Evolutionary conservation across 2,329 filamentous ascomycete genomes (phyloP).

Genomic region (Trichoderma atrobrunneum): DNA sequence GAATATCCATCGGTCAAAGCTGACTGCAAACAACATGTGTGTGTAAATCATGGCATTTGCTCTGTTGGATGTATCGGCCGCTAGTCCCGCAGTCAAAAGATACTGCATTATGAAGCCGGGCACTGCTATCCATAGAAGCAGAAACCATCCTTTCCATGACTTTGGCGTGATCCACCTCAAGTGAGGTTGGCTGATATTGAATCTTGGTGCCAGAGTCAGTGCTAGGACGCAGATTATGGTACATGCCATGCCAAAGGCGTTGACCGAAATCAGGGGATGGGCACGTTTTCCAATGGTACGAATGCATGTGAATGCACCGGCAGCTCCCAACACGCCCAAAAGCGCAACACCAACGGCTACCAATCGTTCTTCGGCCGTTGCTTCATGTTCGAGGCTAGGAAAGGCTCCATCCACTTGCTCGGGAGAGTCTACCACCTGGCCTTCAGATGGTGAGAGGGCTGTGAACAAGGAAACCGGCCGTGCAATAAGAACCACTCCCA

Average conservation of each 20-base stretch:
- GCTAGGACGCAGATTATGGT: constrained; percentile 63
- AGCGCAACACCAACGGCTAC: constrained; percentile 69
- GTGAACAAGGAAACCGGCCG: constrained; percentile 60
- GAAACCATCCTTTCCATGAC: constrained; percentile 56
- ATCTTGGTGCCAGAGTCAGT: constrained; percentile 51
- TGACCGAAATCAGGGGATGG: constrained; percentile 80
- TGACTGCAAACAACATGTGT: constrained; percentile 55
- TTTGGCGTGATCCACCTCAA: constrained; percentile 44
- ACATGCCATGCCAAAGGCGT: constrained; percentile 74
- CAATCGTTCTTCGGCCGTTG: constrained; percentile 63
- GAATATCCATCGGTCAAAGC: constrained; percentile 53
- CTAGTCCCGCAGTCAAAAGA: constrained; percentile 72
- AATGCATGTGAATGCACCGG: constrained; percentile 71
- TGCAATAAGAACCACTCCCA: constrained; percentile 81
- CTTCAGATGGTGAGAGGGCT: constrained; percentile 16
- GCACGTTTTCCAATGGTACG: constrained; percentile 76
- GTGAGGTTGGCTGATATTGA: constrained; percentile 45
- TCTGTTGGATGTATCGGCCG: constrained; percentile 64
- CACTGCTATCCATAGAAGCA: constrained; percentile 65
- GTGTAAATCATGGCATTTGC: constrained; percentile 59
- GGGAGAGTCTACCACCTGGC: constrained; percentile 23
- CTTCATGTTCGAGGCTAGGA: constrained; percentile 35
- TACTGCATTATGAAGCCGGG: constrained; percentile 85
- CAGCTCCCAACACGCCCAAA: constrained; percentile 72
- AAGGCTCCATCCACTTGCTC: constrained; percentile 21